These are phyloP conservation scores for Phytophthora ohioensis DNA, from an alignment of 352 stramenopile genomes.

Conservation along the genomic window DNA sequence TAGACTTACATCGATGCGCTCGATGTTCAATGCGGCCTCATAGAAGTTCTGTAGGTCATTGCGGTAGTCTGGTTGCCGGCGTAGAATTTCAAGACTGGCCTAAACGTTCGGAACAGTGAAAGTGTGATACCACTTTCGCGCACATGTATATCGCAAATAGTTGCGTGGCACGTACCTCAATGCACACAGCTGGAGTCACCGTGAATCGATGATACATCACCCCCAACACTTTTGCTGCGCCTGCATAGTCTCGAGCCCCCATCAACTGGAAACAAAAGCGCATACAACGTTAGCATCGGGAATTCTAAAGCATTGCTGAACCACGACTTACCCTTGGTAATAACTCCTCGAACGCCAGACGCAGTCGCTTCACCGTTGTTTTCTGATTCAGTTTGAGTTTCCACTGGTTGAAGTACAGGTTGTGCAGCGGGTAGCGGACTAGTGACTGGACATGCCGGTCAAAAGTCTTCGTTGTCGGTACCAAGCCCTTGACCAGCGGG, in stretches of 20 bases:
- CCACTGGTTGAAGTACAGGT: conserved; percentile 69
- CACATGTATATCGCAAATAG: background rate
- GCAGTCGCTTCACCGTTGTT: conserved; percentile 46
- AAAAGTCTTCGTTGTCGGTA: conserved; percentile 34
- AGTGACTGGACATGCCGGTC: conserved; percentile 55
- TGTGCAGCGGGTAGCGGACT: conserved; percentile 15
- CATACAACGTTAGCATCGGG: background rate
- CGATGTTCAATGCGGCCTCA: conserved; percentile 48
- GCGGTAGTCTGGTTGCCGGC: conserved; percentile 56
- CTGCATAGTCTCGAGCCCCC: conserved; percentile 73
- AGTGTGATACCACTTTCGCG: background rate
- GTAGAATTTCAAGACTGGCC: conserved; percentile 82
- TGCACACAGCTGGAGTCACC: conserved; percentile 61
- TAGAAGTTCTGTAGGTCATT: conserved; percentile 71
- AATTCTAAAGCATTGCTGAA: background rate
- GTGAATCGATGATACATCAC: conserved; percentile 78
- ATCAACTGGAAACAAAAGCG: conserved; percentile 51
- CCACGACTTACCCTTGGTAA: conserved; percentile 50
- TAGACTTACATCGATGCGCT: conserved; percentile 58
- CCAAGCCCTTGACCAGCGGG: conserved; percentile 37
- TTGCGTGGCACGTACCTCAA: conserved; percentile 53
- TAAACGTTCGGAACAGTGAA: conserved; percentile 30
- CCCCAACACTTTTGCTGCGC: conserved; percentile 68
- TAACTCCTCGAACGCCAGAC: conserved; percentile 54
- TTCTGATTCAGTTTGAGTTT: conserved; percentile 41